phyloP scores from a whole-genome alignment of 2,329 filamentous ascomycete species.

The Shiraia sp. region DNA sequence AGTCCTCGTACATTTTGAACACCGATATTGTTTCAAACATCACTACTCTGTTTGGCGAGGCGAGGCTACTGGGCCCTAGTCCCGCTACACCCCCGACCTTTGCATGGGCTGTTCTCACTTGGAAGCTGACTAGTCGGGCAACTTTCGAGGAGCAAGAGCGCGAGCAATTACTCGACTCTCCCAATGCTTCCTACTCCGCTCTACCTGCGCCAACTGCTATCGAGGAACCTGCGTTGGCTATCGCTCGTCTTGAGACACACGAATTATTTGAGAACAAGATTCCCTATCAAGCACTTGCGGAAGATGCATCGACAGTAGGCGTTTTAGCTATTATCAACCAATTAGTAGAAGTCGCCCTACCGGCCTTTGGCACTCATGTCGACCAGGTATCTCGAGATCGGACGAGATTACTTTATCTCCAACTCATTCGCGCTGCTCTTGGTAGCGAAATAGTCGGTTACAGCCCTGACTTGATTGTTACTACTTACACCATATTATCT shows the following conservation, averaged over 20 bases:
- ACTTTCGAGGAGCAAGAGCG: conserved; percentile 32
- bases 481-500: conserved; percentile 66
- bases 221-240: conserved; percentile 30
- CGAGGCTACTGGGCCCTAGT: conserved; percentile 56
- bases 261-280: conserved; percentile 32
- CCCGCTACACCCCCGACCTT: conserved; percentile 75
- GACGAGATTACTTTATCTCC: conserved; percentile 67
- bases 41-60: conserved; percentile 69
- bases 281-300: conserved; percentile 32
- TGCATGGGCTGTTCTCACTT: conserved; percentile 73
- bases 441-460: conserved; percentile 66
- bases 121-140: conserved; percentile 27
- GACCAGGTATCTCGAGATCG: conserved; percentile 63
- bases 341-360: conserved; percentile 29
- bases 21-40: conserved; percentile 71
- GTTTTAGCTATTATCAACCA: conserved; percentile 32
- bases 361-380: conserved; percentile 53
- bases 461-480: conserved; percentile 69
- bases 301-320: conserved; percentile 25
- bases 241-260: conserved; percentile 25
- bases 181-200: conserved; percentile 13
- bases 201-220: conserved; percentile 22
- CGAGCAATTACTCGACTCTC: conserved; percentile 30
- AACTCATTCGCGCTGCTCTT: conserved; percentile 70
- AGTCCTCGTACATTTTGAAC: conserved; percentile 68